phyloP scores from a whole-genome alignment of 192 early-diverging fungal species.

The Umbelopsis isabellina region DNA sequence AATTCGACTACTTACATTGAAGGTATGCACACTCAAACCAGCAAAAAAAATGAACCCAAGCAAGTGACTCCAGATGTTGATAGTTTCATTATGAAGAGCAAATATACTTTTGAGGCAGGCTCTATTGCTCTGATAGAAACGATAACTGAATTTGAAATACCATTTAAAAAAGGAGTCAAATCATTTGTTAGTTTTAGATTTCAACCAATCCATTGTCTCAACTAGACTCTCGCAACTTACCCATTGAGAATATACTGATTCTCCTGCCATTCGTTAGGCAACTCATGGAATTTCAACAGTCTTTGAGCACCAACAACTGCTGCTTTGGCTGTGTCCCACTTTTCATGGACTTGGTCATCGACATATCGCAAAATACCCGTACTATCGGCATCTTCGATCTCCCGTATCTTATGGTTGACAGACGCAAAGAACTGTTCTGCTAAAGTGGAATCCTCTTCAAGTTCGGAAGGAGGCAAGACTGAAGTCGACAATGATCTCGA shows the following conservation, averaged over 20 bases:
- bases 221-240: constrained; percentile 29
- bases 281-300: constrained; percentile 57
- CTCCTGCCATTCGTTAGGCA: constrained; percentile 67
- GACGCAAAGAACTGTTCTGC: constrained; percentile 39
- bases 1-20: constrained; percentile 40
- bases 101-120: constrained; percentile 65
- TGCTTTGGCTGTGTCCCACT: constrained; percentile 53
- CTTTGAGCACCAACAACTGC: constrained; percentile 58
- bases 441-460: constrained; percentile 35
- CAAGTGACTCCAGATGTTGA: constrained; percentile 46
- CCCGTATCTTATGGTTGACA: constrained; percentile 35
- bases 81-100: constrained; percentile 58
- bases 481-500: constrained; percentile 8
- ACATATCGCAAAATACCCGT: constrained; percentile 58
- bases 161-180: not conserved
- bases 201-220: not conserved
- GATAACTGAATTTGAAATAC: constrained; percentile 46
- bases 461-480: constrained; percentile 18
- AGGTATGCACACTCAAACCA: constrained; percentile 30
- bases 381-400: constrained; percentile 55
- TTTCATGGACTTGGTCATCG: constrained; percentile 57
- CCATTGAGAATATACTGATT: constrained; percentile 59
- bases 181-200: too few species aligned
- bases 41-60: constrained; percentile 42
- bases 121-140: constrained; percentile 52